Evolutionary conservation across 768 basidiomycete genomes (phyloP).

Genomic region (Phylloporus sp.): DNA sequence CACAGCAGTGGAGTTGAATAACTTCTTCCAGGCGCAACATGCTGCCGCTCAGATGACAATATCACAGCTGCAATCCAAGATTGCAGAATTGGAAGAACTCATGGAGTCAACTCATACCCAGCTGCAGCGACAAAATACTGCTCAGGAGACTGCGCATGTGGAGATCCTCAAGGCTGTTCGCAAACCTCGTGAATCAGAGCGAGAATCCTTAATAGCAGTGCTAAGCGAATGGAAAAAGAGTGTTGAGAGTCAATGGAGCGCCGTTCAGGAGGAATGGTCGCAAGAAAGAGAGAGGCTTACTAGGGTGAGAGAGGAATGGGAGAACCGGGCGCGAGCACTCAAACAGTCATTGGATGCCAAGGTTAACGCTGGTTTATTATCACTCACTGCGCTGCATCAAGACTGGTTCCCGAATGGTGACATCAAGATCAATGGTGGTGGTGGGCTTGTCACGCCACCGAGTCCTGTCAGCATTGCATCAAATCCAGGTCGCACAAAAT

Average conservation of each 20-base stretch:
- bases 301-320: constrained; percentile 80
- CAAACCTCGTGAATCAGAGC: constrained; percentile 37
- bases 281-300: constrained; percentile 73
- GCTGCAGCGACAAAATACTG: constrained; percentile 34
- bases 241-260: constrained; percentile 77
- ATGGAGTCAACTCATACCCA: constrained; percentile 48
- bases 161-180: constrained; percentile 32
- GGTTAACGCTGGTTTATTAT: constrained; percentile 33
- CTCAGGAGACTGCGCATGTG: constrained; percentile 34
- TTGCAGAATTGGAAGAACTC: constrained; percentile 62
- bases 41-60: constrained; percentile 73
- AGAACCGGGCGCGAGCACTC: constrained; percentile 50
- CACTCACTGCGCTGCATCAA: constrained; percentile 32
- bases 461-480: constrained; percentile 70
- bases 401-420: constrained; percentile 34
- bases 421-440: constrained; percentile 29
- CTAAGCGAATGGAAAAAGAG: constrained; percentile 70
- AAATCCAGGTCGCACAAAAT: constrained; percentile 46
- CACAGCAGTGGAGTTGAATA: constrained; percentile 69
- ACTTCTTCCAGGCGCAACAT: constrained; percentile 74
- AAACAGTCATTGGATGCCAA: constrained; percentile 52
- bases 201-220: constrained; percentile 50
- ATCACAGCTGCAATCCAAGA: constrained; percentile 61
- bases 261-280: constrained; percentile 78
- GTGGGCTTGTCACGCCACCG: constrained; percentile 70